Evolutionary conservation across 345 rosid species (phyloP).

Genomic region (Rhodamnia argentea): DNA sequence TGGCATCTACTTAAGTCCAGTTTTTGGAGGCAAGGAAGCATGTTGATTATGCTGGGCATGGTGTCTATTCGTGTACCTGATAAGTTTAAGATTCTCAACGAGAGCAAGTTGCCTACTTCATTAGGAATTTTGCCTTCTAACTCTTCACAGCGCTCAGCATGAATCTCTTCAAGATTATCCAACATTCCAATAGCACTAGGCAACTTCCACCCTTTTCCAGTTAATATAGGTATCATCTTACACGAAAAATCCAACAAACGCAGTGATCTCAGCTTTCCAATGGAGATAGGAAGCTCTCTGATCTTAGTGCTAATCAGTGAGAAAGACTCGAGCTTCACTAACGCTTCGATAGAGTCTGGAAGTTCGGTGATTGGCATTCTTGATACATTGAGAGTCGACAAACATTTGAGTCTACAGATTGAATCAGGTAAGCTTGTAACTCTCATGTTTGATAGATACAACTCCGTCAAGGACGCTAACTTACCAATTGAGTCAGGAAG

Average conservation of each 20-base stretch:
- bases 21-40: not conserved
- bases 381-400: not conserved
- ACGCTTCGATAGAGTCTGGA: not conserved
- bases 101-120: not conserved
- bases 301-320: not conserved
- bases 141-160: not conserved
- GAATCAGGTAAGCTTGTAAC: not conserved
- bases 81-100: not conserved
- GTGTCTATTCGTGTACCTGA: not conserved
- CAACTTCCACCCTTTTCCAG: not conserved
- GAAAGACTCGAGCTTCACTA: not conserved
- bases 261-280: not conserved
- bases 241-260: not conserved
- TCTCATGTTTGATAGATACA: not conserved
- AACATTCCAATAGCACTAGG: not conserved
- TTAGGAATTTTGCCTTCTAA: conserved; percentile 1
- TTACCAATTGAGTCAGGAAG: not conserved
- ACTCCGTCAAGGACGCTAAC: not conserved
- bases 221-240: not conserved
- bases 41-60: conserved; percentile 1
- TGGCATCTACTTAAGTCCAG: not conserved
- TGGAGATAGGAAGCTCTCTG: not conserved
- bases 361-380: not conserved
- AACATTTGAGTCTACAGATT: not conserved
- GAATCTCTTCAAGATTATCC: not conserved